Base-by-base conservation (phyloP, 148 eudicot genomes). In the Rhododendron williamsianum region DNA sequence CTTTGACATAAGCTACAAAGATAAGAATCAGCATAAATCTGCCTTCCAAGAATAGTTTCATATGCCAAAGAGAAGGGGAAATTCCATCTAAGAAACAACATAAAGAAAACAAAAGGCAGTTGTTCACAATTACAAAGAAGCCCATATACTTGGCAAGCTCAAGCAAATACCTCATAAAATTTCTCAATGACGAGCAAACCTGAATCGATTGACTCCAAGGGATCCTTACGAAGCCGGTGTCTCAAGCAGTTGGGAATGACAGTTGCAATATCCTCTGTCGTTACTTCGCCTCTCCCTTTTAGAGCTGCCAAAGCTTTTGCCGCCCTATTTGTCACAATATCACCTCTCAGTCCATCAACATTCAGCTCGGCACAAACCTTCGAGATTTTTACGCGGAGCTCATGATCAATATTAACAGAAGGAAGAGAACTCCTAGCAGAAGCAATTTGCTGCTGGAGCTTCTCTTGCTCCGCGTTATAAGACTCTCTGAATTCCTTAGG, bases 261-360 rank as follows among this genome's bases (percentile, higher is more conserved):
- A 36, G 97, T 94, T 25, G 94, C 99, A 84, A 96, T 95, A 90
- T 96, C 99, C 91, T 96, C 99, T 10, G 94, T 23, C 7, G 93
- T 88, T 35, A 95, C 98, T 88, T 86, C 86, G 69, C 94, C 97
- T 83, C 97, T 93, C 33, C 98, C 98, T 88, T 94, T 96, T 9
- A 96, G 90, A 72, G 99, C 91, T 82, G 99, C 99, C 89, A 96
- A 91, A 76, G 99, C 99, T 86, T 92, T 96, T 6, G 99, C 98
- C 23, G 99, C 98, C 88, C 99, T 91, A 81, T 96, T 96, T 41
- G 97, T 91, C 63, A 96, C 99, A 36, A 93, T 93, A 71, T 96
- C 98, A n/a, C 99, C 99, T 91, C 99, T 93, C 87, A 93, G 86
- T 52, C 98, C 98, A 82, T 96, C 98, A 45, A 96, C 99, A 89